Conservation (phyloP, 306 rosid species). For the Glycyrrhiza uralensis region DNA sequence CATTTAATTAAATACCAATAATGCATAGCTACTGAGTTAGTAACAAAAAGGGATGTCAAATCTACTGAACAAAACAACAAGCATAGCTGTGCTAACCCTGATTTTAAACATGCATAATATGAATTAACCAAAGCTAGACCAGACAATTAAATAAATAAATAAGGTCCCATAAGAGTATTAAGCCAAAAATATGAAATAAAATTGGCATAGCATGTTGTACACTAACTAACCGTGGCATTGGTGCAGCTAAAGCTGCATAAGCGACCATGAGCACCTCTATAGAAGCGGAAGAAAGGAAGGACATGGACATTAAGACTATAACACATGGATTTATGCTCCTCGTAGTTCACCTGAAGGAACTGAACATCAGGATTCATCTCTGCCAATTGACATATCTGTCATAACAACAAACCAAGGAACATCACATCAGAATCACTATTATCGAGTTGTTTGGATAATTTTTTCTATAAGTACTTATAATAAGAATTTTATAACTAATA, state of each 20-base stretch:
- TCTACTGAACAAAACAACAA: not conserved
- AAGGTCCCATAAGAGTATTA: not conserved
- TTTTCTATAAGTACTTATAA: no score
- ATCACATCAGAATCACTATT: slow-evolving; percentile 19
- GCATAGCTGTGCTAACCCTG: not conserved
- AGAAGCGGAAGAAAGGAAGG: slow-evolving; percentile 87
- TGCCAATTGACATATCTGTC: slow-evolving; percentile 80
- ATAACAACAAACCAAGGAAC: not conserved
- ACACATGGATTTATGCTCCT: slow-evolving; percentile 81
- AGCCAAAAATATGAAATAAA: not conserved
- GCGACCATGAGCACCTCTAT: slow-evolving; percentile 89
- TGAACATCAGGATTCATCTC: slow-evolving; percentile 80
- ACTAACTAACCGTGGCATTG: slow-evolving; percentile 79
- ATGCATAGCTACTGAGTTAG: not conserved
- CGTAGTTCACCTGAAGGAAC: slow-evolving; percentile 79
- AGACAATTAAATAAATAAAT: not conserved
- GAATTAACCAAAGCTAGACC: slow-evolving; percentile 13
- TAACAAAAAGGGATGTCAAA: not conserved
- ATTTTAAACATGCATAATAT: not conserved
- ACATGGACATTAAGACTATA: slow-evolving; percentile 88
- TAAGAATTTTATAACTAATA: no score
- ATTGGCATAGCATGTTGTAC: not conserved
- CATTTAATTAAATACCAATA: not conserved
- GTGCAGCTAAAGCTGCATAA: slow-evolving; percentile 94
- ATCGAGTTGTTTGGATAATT: no score